Percentiles rank a stretch among this genome's conserved stretches.
phyloP scores from a whole-genome alignment of 2,329 filamentous ascomycete species.

The Hymenoscyphus fraxineus region DNA sequence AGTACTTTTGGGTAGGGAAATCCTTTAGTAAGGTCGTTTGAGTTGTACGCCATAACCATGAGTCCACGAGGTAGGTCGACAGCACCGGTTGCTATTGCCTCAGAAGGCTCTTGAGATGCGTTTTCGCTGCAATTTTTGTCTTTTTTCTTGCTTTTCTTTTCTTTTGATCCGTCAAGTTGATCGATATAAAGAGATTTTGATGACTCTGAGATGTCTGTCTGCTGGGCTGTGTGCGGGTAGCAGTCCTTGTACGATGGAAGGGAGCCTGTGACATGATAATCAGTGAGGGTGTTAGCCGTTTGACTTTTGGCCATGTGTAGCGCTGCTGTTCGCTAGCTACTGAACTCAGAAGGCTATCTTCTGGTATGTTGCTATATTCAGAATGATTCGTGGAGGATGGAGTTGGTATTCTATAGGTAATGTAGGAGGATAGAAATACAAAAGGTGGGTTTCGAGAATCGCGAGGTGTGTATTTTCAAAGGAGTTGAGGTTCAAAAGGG shows the following conservation, averaged over 20 bases:
- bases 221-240: background rate
- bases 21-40: conserved; percentile 10
- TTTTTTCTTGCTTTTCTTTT: background rate
- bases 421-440: background rate
- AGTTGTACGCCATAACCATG: conserved; percentile 20
- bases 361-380: background rate
- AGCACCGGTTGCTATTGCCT: background rate
- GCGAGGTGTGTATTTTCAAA: background rate
- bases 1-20: conserved; percentile 20
- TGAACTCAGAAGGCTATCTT: background rate
- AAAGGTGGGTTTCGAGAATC: background rate
- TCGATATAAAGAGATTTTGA: background rate
- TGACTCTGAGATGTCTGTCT: background rate
- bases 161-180: background rate
- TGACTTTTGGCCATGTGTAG: background rate
- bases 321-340: background rate
- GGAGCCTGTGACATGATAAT: background rate
- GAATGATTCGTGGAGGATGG: background rate
- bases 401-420: background rate
- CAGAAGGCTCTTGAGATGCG: background rate
- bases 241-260: background rate
- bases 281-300: background rate
- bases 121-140: background rate
- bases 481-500: background rate
- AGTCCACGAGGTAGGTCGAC: conserved; percentile 14